Base-by-base conservation (phyloP, 2,329 filamentous ascomycete genomes). In the Penicillium sp. region DNA sequence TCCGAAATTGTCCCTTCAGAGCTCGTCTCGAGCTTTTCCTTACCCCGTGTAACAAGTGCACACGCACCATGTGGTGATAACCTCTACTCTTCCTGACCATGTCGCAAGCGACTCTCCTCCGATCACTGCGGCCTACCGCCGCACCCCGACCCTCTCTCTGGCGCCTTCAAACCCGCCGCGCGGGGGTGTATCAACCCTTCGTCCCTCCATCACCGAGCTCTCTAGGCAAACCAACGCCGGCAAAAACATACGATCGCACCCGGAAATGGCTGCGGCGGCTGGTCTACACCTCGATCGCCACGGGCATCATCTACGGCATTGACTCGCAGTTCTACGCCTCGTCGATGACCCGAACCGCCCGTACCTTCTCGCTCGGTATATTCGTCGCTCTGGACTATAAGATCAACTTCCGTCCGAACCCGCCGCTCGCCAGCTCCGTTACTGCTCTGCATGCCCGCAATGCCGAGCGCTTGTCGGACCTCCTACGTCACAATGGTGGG, bases 301-400 rank as follows among this genome's bases (percentile, higher is more conserved):
- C 79, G 28, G 87, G 83, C 24, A 64, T 77, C 5, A 66, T 82
- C 43, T 94, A 88, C 65, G 68, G 80, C 8, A 61, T 85, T 50
- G 93, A 98, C 69, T 78, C 69, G 11, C 78, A 85, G 54, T 76
- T 87, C 62, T 94, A 93, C 69, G 87, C 89, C 41, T 85, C 87
- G 0, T 85, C 87, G 10, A 72, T 95, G 22, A 81, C 79, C 29
- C 86, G 93, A 46, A 91, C 87, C 20, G 69, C 86, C 34, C 85
- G 86, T 34, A 96, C 93, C 0, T 95, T 97, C 66, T 77, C 78
- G 32, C 81, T 81, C 2, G 91, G 89, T 6, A 72, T 95, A 9
- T 64, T 90, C 37, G 86, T 95, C 13, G 91, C 90, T 0, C 63
- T 90, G 20, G 93, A 98, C 73, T 97, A 98, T 75, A 97, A 96